A percentile compares a stretch with the other conserved stretches of the same genome.
These are phyloP conservation scores for Draba incana DNA, from an alignment of 345 rosid species.

Conservation along the genomic window DNA sequence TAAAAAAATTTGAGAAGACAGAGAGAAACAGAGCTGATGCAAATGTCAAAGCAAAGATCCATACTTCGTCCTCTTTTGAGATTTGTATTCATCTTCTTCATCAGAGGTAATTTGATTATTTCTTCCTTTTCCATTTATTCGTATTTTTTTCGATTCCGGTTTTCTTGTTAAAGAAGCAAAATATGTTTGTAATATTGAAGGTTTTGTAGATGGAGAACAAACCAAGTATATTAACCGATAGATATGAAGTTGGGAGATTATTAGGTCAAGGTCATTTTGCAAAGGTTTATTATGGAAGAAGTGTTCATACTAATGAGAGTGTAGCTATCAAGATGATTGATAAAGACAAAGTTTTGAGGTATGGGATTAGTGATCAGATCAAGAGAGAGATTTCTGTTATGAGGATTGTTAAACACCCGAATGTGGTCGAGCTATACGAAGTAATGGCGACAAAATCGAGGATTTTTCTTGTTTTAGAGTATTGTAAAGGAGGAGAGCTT, in stretches of 20 bases:
- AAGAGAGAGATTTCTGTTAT: slow-evolving; percentile 72
- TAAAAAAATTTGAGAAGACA: background rate
- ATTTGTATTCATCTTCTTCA: background rate
- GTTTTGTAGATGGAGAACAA: slow-evolving; percentile 66
- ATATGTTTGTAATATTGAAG: background rate
- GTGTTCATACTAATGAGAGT: slow-evolving; percentile 46
- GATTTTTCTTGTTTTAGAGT: slow-evolving; percentile 63
- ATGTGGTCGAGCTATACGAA: slow-evolving; percentile 59
- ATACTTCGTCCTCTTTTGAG: background rate
- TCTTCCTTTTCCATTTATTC: background rate
- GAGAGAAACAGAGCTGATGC: slow-evolving; percentile 20
- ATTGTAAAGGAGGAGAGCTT: slow-evolving; percentile 71
- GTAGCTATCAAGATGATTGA: slow-evolving; percentile 70
- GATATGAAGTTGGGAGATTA: slow-evolving; percentile 68
- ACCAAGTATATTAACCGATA: slow-evolving; percentile 65
- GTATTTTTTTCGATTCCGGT: too few relatives aligned
- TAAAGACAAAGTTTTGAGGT: slow-evolving; percentile 58
- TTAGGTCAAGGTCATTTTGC: slow-evolving; percentile 88
- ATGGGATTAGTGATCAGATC: slow-evolving; percentile 58
- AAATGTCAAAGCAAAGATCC: slow-evolving; percentile 28
- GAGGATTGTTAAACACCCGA: slow-evolving; percentile 64
- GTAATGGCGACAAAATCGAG: slow-evolving; percentile 70
- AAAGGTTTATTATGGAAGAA: slow-evolving; percentile 64
- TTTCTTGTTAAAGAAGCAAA: too few relatives aligned
- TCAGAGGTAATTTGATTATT: background rate